A percentile compares a stretch with the other conserved stretches of the same genome.
phyloP scores from a whole-genome alignment of 192 early-diverging fungal genomes.

The Coemansia sp. region DNA sequence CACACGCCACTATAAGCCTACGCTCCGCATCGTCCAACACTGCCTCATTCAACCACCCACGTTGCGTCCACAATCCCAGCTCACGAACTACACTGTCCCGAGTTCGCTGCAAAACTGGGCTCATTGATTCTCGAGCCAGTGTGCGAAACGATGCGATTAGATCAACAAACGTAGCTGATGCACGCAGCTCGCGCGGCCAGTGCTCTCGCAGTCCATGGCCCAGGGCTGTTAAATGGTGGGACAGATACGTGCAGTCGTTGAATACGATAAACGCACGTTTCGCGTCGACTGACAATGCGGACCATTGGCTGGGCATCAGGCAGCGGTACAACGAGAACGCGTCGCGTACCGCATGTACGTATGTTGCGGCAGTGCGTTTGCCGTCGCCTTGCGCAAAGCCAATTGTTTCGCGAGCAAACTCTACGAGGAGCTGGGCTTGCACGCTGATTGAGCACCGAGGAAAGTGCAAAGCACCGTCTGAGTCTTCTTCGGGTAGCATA shows the following conservation, averaged over 20 bases:
- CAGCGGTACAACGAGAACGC: slow-evolving; percentile 42
- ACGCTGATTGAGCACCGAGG: slow-evolving; percentile 43
- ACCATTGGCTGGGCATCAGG: slow-evolving; percentile 24
- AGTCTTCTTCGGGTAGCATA: slow-evolving; percentile 6
- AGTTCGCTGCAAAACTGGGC: slow-evolving; percentile 21
- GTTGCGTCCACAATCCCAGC: slow-evolving; percentile 23
- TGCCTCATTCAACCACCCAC: slow-evolving; percentile 10
- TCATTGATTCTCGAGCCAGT: slow-evolving; percentile 22
- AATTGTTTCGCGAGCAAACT: slow-evolving; percentile 50
- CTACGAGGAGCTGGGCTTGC: slow-evolving; percentile 45
- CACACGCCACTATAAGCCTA: slow-evolving; percentile 26
- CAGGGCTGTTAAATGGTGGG: slow-evolving; percentile 39
- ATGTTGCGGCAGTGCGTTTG: slow-evolving; percentile 17
- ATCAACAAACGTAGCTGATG: slow-evolving; percentile 43
- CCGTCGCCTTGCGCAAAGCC: slow-evolving; percentile 16
- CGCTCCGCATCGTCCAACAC: slow-evolving; percentile 19
- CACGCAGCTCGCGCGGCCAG: slow-evolving; percentile 29
- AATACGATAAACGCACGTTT: slow-evolving; percentile 43
- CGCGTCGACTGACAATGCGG: slow-evolving; percentile 15
- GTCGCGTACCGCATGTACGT: slow-evolving; percentile 49
- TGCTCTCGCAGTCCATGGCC: slow-evolving; percentile 27
- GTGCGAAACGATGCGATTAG: slow-evolving; percentile 37
- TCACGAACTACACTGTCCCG: slow-evolving; percentile 16
- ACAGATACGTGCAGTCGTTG: slow-evolving; percentile 52
- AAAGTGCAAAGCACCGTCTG: slow-evolving; percentile 19